Evolutionary conservation across 345 rosid genomes (phyloP), one percentile per base, ranked within the genome.

Genomic region (Moricandia moricandioides): DNA sequence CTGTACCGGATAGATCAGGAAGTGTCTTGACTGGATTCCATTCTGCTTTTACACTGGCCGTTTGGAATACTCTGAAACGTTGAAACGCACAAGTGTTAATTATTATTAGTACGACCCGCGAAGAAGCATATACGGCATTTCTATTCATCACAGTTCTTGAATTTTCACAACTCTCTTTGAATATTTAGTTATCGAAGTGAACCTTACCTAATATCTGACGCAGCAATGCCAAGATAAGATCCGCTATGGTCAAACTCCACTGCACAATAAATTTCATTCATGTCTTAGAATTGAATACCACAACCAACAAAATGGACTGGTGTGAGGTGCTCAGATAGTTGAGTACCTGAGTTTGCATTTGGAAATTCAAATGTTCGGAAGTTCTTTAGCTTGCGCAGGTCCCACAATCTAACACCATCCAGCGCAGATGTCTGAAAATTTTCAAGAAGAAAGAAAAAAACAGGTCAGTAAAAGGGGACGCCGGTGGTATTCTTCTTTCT

Each of bases 401-500:
- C 99, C 99, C 98, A 96, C 80, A 92, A 76, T 86, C 89, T 91
- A 76, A 96, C 98, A 78, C 99, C 92, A 80, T 96, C 99, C 70
- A 65, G 72, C 7, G 98, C 99, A 51, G 99, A 91, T 69, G 96
- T 90, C 99, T 95, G 81, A 35, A 33, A 55, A 74, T 1, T 29
- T 29, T 29, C 31, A 59, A 11, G 45, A 72, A 4, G 10, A 40
- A 52, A 64, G 3, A 11, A 26, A 8, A 29, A 17, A 7, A 35
- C 6, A 27, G 65, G 26, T 78, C 66, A 77, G 71, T 30, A 2
- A 29, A 29, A 29, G 31, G 31, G 31, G 31, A 29, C 31, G 31
- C 31, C 31, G 31, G 31, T 29, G 31, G 2, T 29, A 29, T 29
- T 29, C 2, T 7, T 24, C 54, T 40, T 43, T 72, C 45, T 68